Base-by-base conservation (phyloP, 2,329 filamentous ascomycete species). In the Fusarium avenaceum region DNA sequence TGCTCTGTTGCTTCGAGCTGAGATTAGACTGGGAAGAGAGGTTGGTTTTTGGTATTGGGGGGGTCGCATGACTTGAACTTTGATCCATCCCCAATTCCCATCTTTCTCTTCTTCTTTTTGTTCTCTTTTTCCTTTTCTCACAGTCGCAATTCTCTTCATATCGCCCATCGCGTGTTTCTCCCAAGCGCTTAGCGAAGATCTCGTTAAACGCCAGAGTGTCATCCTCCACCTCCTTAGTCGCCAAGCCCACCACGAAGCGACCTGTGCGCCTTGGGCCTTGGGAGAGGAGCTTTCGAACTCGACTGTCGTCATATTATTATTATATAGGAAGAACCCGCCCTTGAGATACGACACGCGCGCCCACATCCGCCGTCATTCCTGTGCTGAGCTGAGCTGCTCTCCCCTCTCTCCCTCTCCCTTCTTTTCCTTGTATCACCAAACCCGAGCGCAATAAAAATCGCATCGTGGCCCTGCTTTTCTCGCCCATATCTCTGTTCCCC, bases 281-380 rank as follows among this genome's bases (percentile, higher is more conserved):
- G 43, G 30, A 30, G 22, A 30, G 28, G 28, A 30, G 28, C 32
- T 35, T 6, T 35, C 32, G 32, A 7, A 15, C 32, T 35, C 33
- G 14, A 54, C 65, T 67, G 65, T 69, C 65, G 65, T 69, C 65
- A 69, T 69, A 46, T 40, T 48, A 28, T 60, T 69, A 46, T 40
- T 48, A 28, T 60, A 58, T 61, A 54, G 22, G 33, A 54, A 26
- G 32, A 57, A 50, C 47, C 59, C 65, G 59, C 65, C 65, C 60
- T 68, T 61, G 46, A 60, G 42, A 30, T 38, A 38, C 33, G 26
- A 52, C 47, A 43, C 24, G 39, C 57, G 22, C 57, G 53, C 57
- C 60, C 57, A 55, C 50, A 54, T 42, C 38, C 45, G 57, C 60
- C 60, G 42, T 61, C 62, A 64, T 65, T 65, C 63, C 61, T 60